Evolutionary conservation across 1,284 basidiomycete genomes (phyloP), one percentile per base, ranked within the genome.

Genomic region (Inonotus hispidus): DNA sequence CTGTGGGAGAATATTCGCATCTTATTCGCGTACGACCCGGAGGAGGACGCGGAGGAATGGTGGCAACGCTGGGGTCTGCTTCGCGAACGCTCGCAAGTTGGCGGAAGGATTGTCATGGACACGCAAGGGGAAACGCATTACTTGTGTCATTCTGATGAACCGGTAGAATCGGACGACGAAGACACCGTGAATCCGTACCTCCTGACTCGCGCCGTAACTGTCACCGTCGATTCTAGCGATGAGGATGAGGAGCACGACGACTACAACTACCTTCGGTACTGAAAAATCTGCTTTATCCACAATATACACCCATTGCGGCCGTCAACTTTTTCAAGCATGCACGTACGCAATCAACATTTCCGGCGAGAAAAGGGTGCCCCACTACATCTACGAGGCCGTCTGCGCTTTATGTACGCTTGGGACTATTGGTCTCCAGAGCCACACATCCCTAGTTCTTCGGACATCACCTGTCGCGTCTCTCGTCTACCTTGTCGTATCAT

Each of bases 41-140:
- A 61, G 23, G 63, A 64, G 27, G 63, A 61, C 25, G 59, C 52
- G n/a, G 59, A 64, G 37, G 63, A 60, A 27, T 64, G 63, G 63
- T 64, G 59, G 59, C 59, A 59, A 25, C 52, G 49, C 7, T 64
- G 63, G 63, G 63, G 63, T 45, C 41, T 58, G 11, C 39, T 64
- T 5, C 59, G 59, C 25, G 63, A 64, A 29, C 63, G 52, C 16
- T 60, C 63, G 7, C 53, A 63, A 39, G 49, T 45, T 23, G 53
- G 53, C 45, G 58, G 37, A 4, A 23, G 50, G 21, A 25, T 41
- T 23, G 25, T 29, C 29, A 45, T 61, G 35, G 37, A 61, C 23
- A 61, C 45, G 14, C 32, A 38, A 27, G 57, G 53, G 3, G 53
- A 55, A 21, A 45, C 25, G 38, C 38, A 21, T 11, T 55, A 55